Evolutionary conservation across 805 yeast genomes (phyloP).

Genomic region (Starmerella vaccinii): DNA sequence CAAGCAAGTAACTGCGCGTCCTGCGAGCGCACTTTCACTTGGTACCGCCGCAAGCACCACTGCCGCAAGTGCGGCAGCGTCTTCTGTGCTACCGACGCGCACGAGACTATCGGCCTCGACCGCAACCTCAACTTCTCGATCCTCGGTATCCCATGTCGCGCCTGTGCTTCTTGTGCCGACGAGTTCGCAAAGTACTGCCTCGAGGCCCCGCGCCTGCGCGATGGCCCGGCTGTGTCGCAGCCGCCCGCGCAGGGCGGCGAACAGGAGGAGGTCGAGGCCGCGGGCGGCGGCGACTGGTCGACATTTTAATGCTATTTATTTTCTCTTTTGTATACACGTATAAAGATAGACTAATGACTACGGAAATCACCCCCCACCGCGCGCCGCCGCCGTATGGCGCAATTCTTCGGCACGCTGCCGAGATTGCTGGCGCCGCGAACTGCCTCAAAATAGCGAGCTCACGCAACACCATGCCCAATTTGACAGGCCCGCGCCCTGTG

Average conservation of each 20-base stretch:
- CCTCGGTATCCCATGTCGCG: conserved; percentile 55
- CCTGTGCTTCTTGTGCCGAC: conserved; percentile 56
- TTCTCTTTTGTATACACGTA: not conserved
- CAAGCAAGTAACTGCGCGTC: conserved; percentile 52
- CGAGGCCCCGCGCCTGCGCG: conserved; percentile 25
- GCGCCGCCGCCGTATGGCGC: too few relatives aligned
- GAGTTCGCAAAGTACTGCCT: conserved; percentile 47
- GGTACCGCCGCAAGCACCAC: conserved; percentile 71
- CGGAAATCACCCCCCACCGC: too few relatives aligned
- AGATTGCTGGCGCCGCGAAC: too few relatives aligned
- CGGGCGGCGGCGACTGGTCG: conserved; percentile 23
- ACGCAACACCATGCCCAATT: too few relatives aligned
- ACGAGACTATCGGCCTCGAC: conserved; percentile 49
- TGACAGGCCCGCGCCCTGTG: too few relatives aligned
- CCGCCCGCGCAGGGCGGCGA: conserved; percentile 16
- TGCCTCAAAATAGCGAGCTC: too few relatives aligned
- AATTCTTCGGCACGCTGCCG: too few relatives aligned
- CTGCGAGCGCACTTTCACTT: conserved; percentile 61
- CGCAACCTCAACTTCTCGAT: conserved; percentile 43
- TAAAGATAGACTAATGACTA: not conserved
- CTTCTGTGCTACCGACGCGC: conserved; percentile 59
- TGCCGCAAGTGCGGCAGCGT: conserved; percentile 79
- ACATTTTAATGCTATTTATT: conserved; percentile 16
- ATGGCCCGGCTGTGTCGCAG: conserved; percentile 11
- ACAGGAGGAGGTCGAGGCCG: conserved; percentile 17